phyloP scores from a whole-genome alignment of 2,329 filamentous ascomycete genomes.

The Knufia fluminis region DNA sequence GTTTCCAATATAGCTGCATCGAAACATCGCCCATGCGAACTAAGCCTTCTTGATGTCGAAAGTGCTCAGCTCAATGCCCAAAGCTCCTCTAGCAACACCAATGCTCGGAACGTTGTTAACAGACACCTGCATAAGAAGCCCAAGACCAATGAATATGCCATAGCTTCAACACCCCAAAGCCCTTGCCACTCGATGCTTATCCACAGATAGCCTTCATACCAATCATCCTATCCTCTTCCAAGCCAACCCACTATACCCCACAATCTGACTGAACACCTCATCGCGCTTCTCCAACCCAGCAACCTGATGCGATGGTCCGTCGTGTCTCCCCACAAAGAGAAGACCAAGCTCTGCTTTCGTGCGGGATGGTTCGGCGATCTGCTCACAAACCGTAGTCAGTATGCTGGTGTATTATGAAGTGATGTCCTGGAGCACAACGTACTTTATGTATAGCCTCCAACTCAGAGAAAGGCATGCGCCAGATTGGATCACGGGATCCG shows the following conservation, averaged over 20 bases:
- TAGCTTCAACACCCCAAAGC: too few relatives aligned
- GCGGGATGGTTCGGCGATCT: not conserved
- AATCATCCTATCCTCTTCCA: conserved; percentile 11
- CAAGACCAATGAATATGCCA: too few relatives aligned
- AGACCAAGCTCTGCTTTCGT: not conserved
- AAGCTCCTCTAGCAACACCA: too few relatives aligned
- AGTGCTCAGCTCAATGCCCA: too few relatives aligned
- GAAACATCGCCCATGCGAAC: too few relatives aligned
- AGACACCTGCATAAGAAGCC: too few relatives aligned
- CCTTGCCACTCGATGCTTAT: too few relatives aligned
- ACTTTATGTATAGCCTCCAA: conserved; percentile 7
- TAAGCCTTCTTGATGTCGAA: too few relatives aligned
- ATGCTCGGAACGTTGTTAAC: too few relatives aligned
- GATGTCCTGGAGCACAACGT: not conserved
- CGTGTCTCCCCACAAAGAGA: not conserved
- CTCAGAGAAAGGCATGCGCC: not conserved
- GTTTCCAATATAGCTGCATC: too few relatives aligned
- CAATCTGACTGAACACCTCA: conserved; percentile 13
- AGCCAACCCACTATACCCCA: conserved; percentile 11
- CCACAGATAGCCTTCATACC: too few relatives aligned
- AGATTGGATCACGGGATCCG: not conserved
- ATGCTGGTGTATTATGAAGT: not conserved
- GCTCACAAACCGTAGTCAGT: not conserved
- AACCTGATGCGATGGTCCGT: not conserved
- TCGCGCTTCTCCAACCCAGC: conserved; percentile 2